Conservation (phyloP, 176 grass and related monocot genomes). For the Oryza brachyantha region DNA sequence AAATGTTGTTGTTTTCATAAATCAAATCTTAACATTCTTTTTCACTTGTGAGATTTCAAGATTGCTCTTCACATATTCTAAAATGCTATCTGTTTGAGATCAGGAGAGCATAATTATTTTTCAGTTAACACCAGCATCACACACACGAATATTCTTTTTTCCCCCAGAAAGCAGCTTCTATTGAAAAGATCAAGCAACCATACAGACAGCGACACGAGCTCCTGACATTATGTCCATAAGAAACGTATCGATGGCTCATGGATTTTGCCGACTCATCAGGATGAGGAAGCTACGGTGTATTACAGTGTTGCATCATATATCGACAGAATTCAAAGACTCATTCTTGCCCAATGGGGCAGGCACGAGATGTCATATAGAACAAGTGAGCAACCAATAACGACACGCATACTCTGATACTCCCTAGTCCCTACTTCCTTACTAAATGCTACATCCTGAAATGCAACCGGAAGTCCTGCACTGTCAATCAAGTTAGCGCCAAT, state of each 20-base stretch:
- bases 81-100: no score
- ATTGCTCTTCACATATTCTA: no score
- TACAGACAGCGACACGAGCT: not conserved
- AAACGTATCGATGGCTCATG: slow-evolving; percentile 11
- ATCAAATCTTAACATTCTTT: no score
- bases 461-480: not conserved
- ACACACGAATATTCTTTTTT: not conserved
- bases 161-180: not conserved
- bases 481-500: not conserved
- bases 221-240: not conserved
- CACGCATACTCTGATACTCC: not conserved
- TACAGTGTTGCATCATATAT: slow-evolving; percentile 16
- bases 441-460: slow-evolving; percentile 12
- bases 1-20: no score
- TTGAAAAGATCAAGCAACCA: not conserved
- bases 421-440: no score
- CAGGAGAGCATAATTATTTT: no score
- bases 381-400: slow-evolving; percentile 9
- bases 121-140: not conserved
- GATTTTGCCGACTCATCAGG: not conserved
- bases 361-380: slow-evolving; percentile 5
- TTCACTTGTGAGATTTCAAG: no score
- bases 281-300: not conserved
- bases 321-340: not conserved
- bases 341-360: not conserved